These are phyloP conservation scores for Ilex asprella DNA, from an alignment of 257 asterid genomes.

Conservation along the genomic window DNA sequence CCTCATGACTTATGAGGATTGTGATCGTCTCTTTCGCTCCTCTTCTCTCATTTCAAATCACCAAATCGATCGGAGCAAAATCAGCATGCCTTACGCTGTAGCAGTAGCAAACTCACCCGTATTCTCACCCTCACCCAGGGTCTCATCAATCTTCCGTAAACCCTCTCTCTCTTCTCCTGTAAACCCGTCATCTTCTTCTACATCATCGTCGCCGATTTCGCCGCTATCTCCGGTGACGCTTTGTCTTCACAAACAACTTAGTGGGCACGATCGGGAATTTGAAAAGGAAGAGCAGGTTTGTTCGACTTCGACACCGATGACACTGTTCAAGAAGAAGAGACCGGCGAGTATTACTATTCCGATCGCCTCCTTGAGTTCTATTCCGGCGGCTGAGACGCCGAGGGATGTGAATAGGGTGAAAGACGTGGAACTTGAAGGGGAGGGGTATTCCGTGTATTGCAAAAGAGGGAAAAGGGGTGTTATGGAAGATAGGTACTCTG, in stretches of 20 bases:
- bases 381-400: background rate
- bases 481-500: conserved; percentile 77
- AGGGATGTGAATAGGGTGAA: background rate
- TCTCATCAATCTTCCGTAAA: background rate
- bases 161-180: background rate
- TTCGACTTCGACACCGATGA: background rate
- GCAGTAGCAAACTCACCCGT: background rate
- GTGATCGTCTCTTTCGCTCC: too few species aligned
- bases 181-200: background rate
- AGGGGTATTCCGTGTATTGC: conserved; percentile 1
- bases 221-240: background rate
- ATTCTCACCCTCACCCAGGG: background rate
- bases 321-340: background rate
- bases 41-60: too few species aligned
- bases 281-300: background rate
- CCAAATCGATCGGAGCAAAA: too few species aligned
- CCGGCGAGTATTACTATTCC: background rate
- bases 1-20: too few species aligned
- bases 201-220: too few species aligned
- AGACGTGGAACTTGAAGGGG: background rate
- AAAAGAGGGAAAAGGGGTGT: conserved; percentile 33
- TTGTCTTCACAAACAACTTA: background rate
- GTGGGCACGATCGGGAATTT: background rate
- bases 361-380: background rate
- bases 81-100: background rate